Conservation (phyloP, 2,329 filamentous ascomycete species). For the Microdochium paspali region DNA sequence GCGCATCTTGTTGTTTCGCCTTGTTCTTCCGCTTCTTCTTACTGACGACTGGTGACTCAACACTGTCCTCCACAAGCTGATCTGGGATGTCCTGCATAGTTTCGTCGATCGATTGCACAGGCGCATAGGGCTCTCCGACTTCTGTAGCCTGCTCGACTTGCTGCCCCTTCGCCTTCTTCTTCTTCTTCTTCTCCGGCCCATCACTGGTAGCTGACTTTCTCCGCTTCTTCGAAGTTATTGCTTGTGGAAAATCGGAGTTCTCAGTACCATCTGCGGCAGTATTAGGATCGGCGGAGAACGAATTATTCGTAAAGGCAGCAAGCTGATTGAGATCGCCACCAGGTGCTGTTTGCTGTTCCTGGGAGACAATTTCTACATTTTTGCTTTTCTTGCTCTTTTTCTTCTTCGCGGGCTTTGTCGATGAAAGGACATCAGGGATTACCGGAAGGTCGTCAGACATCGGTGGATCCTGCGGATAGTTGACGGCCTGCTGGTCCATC, state of each 20-base stretch:
- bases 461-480: neutral
- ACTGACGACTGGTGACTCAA: neutral
- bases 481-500: neutral
- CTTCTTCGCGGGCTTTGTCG: neutral
- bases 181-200: neutral
- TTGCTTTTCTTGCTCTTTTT: neutral
- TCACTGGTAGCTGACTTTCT: neutral
- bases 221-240: neutral
- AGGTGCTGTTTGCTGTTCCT: neutral
- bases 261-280: neutral
- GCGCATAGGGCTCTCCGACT: neutral
- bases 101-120: neutral
- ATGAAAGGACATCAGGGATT: neutral
- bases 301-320: neutral
- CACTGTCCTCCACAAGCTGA: neutral
- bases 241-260: neutral
- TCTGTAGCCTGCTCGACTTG: neutral
- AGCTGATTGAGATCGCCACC: neutral
- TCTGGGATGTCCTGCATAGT: neutral
- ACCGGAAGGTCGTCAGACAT: neutral
- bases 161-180: neutral
- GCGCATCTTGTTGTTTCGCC: neutral
- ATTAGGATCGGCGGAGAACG: neutral
- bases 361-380: neutral
- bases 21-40: neutral